Percentiles rank a stretch among this genome's conserved stretches.
Conservation (phyloP, 139 green algal genomes). For the Chlorella sp. region DNA sequence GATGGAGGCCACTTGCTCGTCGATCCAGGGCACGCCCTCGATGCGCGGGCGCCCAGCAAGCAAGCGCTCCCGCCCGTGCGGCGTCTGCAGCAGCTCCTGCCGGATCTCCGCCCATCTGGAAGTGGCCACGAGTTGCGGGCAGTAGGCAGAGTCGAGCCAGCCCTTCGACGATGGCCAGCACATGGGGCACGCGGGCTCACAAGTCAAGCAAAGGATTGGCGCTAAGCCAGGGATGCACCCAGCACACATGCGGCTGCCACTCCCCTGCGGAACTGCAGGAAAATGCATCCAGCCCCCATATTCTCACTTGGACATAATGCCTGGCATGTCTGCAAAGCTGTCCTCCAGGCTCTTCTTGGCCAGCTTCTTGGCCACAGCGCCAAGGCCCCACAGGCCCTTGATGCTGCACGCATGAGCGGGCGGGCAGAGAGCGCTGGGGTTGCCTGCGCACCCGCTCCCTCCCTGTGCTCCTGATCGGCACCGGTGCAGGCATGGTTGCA, state of each 20-base stretch:
- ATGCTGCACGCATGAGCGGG: not conserved
- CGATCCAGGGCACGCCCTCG: slow-evolving; percentile 14
- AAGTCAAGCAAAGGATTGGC: not conserved
- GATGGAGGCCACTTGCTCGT: not conserved
- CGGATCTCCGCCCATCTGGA: slow-evolving; percentile 21
- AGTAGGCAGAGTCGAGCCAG: not conserved
- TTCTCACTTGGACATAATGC: slow-evolving; percentile 5
- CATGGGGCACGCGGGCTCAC: not conserved
- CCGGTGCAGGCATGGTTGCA: too few relatives aligned
- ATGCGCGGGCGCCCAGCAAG: slow-evolving; percentile 3
- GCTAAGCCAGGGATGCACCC: too few relatives aligned
- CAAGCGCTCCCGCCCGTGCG: slow-evolving; percentile 5
- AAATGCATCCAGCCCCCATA: not conserved
- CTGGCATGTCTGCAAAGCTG: slow-evolving; percentile 22
- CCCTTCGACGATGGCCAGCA: not conserved
- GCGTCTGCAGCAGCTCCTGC: slow-evolving; percentile 24
- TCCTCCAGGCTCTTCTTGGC: slow-evolving; percentile 30
- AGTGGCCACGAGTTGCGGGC: too few relatives aligned
- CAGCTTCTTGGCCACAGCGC: slow-evolving; percentile 8
- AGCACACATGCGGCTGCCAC: too few relatives aligned
- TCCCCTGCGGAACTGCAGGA: not conserved
- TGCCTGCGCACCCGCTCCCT: too few relatives aligned
- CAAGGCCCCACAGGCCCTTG: slow-evolving; percentile 11
- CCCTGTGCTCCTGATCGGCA: too few relatives aligned
- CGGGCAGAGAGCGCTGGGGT: too few relatives aligned